Evolutionary conservation across 345 rosid genomes (phyloP), one percentile per base, ranked within the genome.

Genomic region (Brassica nigra): DNA sequence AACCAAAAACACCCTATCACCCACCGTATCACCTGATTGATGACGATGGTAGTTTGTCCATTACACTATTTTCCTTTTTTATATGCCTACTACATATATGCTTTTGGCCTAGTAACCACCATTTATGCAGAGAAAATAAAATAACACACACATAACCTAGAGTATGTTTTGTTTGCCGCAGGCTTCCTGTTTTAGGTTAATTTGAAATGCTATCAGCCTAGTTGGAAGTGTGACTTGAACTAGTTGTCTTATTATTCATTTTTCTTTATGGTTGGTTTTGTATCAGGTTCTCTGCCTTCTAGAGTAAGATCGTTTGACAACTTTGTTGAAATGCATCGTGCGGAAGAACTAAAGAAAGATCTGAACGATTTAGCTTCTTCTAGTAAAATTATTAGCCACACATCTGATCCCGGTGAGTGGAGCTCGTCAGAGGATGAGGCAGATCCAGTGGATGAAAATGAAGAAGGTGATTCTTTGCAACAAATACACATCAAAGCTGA

Each of bases 401-500:
- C 33, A 68, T 82, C 61, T 5, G 75, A 68, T 28, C 31, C 86
- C 18, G 81, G 86, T 79, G 91, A 89, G 71, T 95, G 98, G 99
- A 85, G 88, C 62, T 90, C 94, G 63, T 92, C 97, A 20, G 98
- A 96, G 49, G 98, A 96, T 44, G 99, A 95, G 75, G 88, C 79
- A 72, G 97, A 93, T 82, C 90, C 84, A 47, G 85, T 86, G 91
- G 97, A 88, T 66, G 89, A 87, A 59, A 87, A 84, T 62, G 95
- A 87, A 88, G 92, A 87, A 87, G 96, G 94, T 20, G 23, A 20
- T 93, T 71, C 7, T 59, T 33, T 4, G 8, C 57, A 47, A 23
- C 27, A 58, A 73, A 76, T 62, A 59, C 39, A 67, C 39, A 73
- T 73, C 36, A 78, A 78, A 73, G 62, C 10, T 44, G 74, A 44